phyloP scores from a whole-genome alignment of 768 basidiomycete genomes.

The Fomitopsis serialis region DNA sequence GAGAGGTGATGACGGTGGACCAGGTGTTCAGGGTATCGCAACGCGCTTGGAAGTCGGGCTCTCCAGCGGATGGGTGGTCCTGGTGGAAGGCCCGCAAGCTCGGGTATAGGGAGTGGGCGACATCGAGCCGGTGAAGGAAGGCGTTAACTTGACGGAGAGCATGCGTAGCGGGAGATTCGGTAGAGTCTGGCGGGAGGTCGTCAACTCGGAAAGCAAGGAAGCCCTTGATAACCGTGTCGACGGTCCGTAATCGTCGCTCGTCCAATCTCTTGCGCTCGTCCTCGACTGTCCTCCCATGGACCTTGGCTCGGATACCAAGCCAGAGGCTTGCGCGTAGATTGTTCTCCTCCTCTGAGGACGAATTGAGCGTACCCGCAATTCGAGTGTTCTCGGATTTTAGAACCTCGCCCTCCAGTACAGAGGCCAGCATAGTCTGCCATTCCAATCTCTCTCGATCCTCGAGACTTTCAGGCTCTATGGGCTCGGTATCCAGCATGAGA shows the following conservation, averaged over 20 bases:
- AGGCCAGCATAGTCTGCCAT: slow-evolving; percentile 94
- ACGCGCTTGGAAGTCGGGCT: slow-evolving; percentile 67
- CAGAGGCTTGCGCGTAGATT: slow-evolving; percentile 70
- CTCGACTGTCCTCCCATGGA: slow-evolving; percentile 71
- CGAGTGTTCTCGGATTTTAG: slow-evolving; percentile 93
- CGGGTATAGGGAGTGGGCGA: slow-evolving; percentile 85
- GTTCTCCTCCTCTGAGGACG: slow-evolving; percentile 63
- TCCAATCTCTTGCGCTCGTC: slow-evolving; percentile 82
- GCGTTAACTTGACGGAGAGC: slow-evolving; percentile 59
- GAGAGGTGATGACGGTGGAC: slow-evolving; percentile 81
- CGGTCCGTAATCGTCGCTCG: slow-evolving; percentile 74
- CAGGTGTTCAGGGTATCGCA: slow-evolving; percentile 89
- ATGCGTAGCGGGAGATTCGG: slow-evolving; percentile 31
- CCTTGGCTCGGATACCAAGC: slow-evolving; percentile 85
- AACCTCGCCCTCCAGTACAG: slow-evolving; percentile 91
- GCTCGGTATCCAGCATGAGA: slow-evolving; percentile 55
- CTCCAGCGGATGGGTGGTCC: slow-evolving; percentile 71
- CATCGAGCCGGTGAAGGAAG: slow-evolving; percentile 70
- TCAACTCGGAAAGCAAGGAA: slow-evolving; percentile 69
- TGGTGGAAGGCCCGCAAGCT: slow-evolving; percentile 71
- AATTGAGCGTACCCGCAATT: slow-evolving; percentile 75
- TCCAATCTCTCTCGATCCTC: slow-evolving; percentile 82
- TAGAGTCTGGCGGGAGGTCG: slow-evolving; percentile 29
- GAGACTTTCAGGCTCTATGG: slow-evolving; percentile 59
- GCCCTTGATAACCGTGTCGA: slow-evolving; percentile 82